phyloP scores from a whole-genome alignment of 2,329 filamentous ascomycete genomes.

The Parastagonospora avenae region DNA sequence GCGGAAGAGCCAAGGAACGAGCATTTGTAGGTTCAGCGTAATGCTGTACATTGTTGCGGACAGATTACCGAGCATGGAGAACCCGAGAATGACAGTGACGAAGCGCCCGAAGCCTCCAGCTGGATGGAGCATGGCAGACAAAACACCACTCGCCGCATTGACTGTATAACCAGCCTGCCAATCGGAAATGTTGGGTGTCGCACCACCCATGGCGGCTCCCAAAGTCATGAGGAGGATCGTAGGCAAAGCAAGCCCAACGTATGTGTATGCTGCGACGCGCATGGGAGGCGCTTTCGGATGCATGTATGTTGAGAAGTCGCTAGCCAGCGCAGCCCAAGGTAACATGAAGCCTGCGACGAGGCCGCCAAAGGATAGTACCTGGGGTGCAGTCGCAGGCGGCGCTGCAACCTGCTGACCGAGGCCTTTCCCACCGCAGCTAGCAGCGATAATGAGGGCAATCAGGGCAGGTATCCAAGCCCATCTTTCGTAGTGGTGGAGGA shows the following conservation, averaged over 20 bases:
- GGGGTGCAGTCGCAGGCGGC: slow-evolving; percentile 51
- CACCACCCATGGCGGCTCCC: slow-evolving; percentile 68
- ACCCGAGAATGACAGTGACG: slow-evolving; percentile 62
- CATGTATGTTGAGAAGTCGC: slow-evolving; percentile 67
- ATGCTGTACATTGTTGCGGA: slow-evolving; percentile 66
- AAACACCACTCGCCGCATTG: slow-evolving; percentile 62
- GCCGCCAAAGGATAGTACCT: slow-evolving; percentile 63
- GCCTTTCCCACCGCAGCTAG: slow-evolving; percentile 59
- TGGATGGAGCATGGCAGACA: slow-evolving; percentile 64
- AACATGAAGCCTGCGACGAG: slow-evolving; percentile 68
- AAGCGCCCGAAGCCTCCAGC: slow-evolving; percentile 67
- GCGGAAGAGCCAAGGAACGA: slow-evolving; percentile 61
- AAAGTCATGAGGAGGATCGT: slow-evolving; percentile 66
- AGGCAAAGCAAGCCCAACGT: slow-evolving; percentile 60
- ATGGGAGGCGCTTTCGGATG: slow-evolving; percentile 59
- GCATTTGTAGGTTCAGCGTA: slow-evolving; percentile 68
- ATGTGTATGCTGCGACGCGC: slow-evolving; percentile 62
- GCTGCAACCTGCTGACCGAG: slow-evolving; percentile 56
- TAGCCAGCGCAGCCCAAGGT: slow-evolving; percentile 64
- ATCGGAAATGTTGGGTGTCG: slow-evolving; percentile 58
- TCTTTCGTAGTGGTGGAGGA: slow-evolving; percentile 63
- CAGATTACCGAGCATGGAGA: slow-evolving; percentile 62
- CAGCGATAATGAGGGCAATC: slow-evolving; percentile 60
- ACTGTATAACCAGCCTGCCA: slow-evolving; percentile 62
- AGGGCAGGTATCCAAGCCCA: slow-evolving; percentile 63